Conservation (phyloP, 1,139 yeast genomes). For the Zygoascus hellenicus region DNA sequence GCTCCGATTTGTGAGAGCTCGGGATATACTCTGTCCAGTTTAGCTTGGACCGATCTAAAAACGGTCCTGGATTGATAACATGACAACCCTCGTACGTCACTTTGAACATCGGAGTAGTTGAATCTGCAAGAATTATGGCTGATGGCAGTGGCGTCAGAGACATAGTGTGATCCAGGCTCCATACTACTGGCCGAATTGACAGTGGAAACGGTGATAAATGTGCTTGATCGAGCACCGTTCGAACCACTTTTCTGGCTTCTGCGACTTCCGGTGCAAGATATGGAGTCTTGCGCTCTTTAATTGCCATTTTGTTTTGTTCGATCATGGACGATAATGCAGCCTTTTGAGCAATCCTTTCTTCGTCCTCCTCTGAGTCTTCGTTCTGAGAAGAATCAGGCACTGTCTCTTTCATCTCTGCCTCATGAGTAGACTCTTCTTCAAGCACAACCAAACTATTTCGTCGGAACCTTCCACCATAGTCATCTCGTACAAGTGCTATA, state of each 20-base stretch:
- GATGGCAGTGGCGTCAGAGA: conserved; percentile 72
- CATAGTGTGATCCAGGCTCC: conserved; percentile 66
- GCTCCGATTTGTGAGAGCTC: conserved; percentile 21
- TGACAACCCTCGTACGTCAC: conserved; percentile 79
- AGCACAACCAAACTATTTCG: conserved; percentile 59
- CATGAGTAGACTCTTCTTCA: conserved; percentile 19
- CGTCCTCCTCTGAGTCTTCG: conserved; percentile 23
- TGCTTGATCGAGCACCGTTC: conserved; percentile 82
- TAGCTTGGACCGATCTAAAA: conserved; percentile 44
- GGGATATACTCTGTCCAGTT: conserved; percentile 72
- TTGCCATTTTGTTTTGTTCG: conserved; percentile 15
- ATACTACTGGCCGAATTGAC: conserved; percentile 54
- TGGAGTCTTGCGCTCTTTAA: conserved; percentile 16
- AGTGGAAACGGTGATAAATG: conserved; percentile 73
- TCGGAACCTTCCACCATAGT: conserved; percentile 57
- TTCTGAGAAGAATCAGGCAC: conserved; percentile 27
- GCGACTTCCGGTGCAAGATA: conserved; percentile 37
- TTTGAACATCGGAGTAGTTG: conserved; percentile 64
- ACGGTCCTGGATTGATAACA: conserved; percentile 64
- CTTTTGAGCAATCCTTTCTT: conserved; percentile 17
- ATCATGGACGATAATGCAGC: conserved; percentile 22
- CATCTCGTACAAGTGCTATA: conserved; percentile 67
- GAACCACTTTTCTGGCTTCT: conserved; percentile 70
- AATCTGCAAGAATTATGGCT: conserved; percentile 51
- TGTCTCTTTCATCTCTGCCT: neutral